These are phyloP conservation scores for Colletotrichum filicis DNA, from an alignment of 2,329 filamentous ascomycete genomes.

Conservation along the genomic window DNA sequence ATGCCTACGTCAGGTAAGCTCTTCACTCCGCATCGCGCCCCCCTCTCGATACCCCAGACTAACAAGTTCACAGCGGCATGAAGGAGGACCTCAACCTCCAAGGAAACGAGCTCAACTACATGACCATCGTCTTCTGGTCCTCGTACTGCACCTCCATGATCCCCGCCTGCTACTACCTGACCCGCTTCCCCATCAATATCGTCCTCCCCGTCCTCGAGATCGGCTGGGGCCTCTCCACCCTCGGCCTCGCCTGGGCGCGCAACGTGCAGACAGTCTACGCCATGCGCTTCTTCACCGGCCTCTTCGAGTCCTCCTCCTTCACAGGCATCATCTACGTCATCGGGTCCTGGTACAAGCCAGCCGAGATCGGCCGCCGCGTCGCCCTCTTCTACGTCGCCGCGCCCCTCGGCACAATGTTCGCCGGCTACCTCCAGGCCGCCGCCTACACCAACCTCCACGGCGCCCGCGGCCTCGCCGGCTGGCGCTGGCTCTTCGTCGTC, in stretches of 20 bases:
- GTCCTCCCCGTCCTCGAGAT: slow-evolving; percentile 44
- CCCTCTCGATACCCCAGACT: neutral
- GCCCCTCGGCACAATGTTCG: slow-evolving; percentile 64
- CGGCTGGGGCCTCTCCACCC: slow-evolving; percentile 45
- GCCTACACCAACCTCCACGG: slow-evolving; percentile 65
- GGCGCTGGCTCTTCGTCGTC: slow-evolving; percentile 68
- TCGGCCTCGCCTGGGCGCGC: slow-evolving; percentile 44
- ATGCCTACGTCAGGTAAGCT: slow-evolving; percentile 48
- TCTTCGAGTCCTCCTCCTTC: slow-evolving; percentile 50
- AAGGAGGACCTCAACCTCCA: slow-evolving; percentile 45
- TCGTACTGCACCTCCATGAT: slow-evolving; percentile 54
- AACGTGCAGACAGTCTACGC: slow-evolving; percentile 49
- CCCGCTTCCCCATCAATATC: slow-evolving; percentile 48
- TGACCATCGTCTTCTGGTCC: slow-evolving; percentile 46
- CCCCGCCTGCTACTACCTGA: slow-evolving; percentile 51
- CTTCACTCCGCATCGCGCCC: neutral
- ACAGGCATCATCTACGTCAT: slow-evolving; percentile 47
- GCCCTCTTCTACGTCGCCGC: slow-evolving; percentile 61
- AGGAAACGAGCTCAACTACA: slow-evolving; percentile 48
- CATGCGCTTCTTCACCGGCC: slow-evolving; percentile 55
- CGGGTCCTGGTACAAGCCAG: slow-evolving; percentile 53
- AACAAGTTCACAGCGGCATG: slow-evolving; percentile 46
- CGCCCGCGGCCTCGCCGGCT: slow-evolving; percentile 59
- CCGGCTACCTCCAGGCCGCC: slow-evolving; percentile 66
- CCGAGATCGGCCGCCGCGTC: slow-evolving; percentile 59